These are phyloP conservation scores for Eucalyptus brandiana DNA, from an alignment of 345 rosid genomes.

Conservation along the genomic window DNA sequence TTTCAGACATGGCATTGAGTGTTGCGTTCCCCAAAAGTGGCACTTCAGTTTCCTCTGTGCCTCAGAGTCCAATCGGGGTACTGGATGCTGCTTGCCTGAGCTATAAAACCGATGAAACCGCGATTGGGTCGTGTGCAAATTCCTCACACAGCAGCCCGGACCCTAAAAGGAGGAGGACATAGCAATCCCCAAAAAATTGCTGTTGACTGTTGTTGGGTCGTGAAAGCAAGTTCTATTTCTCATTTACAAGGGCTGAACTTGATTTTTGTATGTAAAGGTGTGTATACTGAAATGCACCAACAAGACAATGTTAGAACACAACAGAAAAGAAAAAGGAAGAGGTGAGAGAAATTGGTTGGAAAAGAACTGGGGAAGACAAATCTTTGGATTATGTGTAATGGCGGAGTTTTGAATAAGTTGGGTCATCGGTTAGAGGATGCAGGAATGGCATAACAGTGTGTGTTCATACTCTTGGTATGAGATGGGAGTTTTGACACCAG, in stretches of 20 bases:
- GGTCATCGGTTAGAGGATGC: conserved; percentile 15
- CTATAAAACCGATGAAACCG: conserved; percentile 37
- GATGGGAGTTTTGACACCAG: conserved; percentile 9
- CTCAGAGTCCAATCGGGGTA: conserved; percentile 62
- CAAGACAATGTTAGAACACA: background rate
- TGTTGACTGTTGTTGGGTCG: background rate
- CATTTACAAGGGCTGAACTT: background rate
- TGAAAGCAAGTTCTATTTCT: background rate
- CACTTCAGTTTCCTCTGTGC: conserved; percentile 17
- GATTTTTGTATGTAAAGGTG: background rate
- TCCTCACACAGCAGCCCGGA: conserved; percentile 25
- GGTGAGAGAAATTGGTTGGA: background rate
- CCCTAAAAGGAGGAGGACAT: conserved; percentile 47
- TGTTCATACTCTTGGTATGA: conserved; percentile 20
- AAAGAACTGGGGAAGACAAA: background rate
- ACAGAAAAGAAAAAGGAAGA: background rate
- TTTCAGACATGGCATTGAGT: conserved; percentile 16
- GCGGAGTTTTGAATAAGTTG: conserved; percentile 4
- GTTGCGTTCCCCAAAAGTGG: conserved; percentile 6
- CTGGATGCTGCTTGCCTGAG: conserved; percentile 68
- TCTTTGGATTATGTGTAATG: background rate
- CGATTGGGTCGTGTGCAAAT: conserved; percentile 27
- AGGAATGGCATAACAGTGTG: background rate
- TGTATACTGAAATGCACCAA: background rate
- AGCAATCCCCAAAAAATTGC: conserved; percentile 21